Evolutionary conservation across 495 filamentous ascomycete species (phyloP).

Genomic region (Annulohypoxylon moriforme): DNA sequence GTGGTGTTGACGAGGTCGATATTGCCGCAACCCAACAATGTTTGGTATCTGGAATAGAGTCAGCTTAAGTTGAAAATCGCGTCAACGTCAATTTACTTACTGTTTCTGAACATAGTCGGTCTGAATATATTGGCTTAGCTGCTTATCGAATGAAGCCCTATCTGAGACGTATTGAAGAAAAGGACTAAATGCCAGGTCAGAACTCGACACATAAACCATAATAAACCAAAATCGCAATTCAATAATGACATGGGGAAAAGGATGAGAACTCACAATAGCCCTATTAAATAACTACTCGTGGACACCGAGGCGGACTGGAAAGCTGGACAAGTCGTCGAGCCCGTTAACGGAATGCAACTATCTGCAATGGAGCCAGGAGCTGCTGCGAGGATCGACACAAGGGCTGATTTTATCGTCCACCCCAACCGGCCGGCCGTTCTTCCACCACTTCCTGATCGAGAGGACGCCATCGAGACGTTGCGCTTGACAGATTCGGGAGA

Average conservation of each 20-base stretch:
- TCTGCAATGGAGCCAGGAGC: slow-evolving; percentile 51
- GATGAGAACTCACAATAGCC: slow-evolving; percentile 76
- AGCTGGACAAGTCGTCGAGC: slow-evolving; percentile 83
- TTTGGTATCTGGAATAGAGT: slow-evolving; percentile 69
- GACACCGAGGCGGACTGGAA: slow-evolving; percentile 87
- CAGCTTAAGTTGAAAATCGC: slow-evolving; percentile 9
- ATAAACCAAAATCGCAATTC: slow-evolving; percentile 8
- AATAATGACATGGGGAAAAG: background rate
- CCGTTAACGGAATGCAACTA: slow-evolving; percentile 79
- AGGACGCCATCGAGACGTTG: slow-evolving; percentile 22
- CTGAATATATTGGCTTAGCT: slow-evolving; percentile 76
- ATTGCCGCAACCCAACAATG: slow-evolving; percentile 81
- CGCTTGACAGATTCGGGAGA: slow-evolving; percentile 15
- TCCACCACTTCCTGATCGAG: slow-evolving; percentile 8
- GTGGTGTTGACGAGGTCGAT: slow-evolving; percentile 84
- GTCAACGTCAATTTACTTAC: slow-evolving; percentile 60
- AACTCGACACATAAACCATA: no score
- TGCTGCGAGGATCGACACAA: slow-evolving; percentile 49
- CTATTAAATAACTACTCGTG: slow-evolving; percentile 70
- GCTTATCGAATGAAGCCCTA: slow-evolving; percentile 79
- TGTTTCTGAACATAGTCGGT: slow-evolving; percentile 78
- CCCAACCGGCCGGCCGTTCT: slow-evolving; percentile 18
- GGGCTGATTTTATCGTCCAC: slow-evolving; percentile 28
- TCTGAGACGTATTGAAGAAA: slow-evolving; percentile 86
- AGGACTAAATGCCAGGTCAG: slow-evolving; percentile 68